phyloP scores from a whole-genome alignment of 257 asterid genomes.

The Nicotiana knightiana region DNA sequence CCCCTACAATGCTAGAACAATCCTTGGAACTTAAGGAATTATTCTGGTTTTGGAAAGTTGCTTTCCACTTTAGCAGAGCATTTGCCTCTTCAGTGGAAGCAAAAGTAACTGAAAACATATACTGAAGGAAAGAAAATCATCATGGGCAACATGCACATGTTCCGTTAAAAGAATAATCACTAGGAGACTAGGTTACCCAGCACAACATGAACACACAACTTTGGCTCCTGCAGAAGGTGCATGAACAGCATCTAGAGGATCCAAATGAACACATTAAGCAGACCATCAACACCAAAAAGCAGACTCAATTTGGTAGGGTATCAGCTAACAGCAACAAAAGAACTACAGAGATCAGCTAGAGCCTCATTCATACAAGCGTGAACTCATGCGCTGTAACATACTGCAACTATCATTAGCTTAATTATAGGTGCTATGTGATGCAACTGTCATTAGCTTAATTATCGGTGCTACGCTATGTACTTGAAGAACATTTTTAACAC shows the following conservation, averaged over 20 bases:
- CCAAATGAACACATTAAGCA: conserved; percentile 44
- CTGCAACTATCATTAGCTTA: conserved; percentile 31
- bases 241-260: conserved; percentile 20
- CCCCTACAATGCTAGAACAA: too few relatives aligned
- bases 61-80: too few relatives aligned
- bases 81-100: too few relatives aligned
- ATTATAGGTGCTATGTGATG: neutral
- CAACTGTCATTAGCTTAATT: conserved; percentile 30
- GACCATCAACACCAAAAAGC: conserved; percentile 33
- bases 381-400: conserved; percentile 47
- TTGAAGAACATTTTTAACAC: neutral
- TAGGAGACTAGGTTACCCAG: neutral
- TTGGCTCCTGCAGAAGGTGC: neutral
- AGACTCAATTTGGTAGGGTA: conserved; percentile 30
- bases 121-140: too few relatives aligned
- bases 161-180: neutral
- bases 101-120: too few relatives aligned
- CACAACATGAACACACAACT: neutral
- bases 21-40: too few relatives aligned
- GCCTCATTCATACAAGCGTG: conserved; percentile 42
- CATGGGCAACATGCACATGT: neutral
- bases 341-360: conserved; percentile 35
- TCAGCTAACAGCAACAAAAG: conserved; percentile 43
- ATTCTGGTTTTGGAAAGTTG: too few relatives aligned
- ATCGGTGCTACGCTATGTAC: neutral